Conservation (phyloP, 2,329 filamentous ascomycete species). For the Iodosphaeria phyllophila region DNA sequence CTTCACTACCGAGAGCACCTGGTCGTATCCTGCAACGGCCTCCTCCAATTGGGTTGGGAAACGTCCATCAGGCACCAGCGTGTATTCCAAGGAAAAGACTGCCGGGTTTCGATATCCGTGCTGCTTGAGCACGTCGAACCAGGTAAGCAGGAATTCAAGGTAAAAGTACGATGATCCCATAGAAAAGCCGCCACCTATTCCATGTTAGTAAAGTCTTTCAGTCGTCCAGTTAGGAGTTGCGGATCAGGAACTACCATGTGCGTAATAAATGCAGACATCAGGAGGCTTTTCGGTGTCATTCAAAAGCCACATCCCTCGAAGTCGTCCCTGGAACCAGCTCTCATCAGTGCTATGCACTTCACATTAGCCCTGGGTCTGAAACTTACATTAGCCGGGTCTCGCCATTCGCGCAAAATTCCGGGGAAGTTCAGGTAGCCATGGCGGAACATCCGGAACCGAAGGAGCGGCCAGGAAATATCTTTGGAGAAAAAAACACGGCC, state of each 20-base stretch:
- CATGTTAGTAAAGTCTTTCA: conserved; percentile 5
- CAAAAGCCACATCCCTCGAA: conserved; percentile 53
- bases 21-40: conserved; percentile 49
- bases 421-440: conserved; percentile 47
- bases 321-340: conserved; percentile 18
- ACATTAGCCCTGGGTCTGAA: too few species aligned
- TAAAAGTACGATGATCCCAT: conserved; percentile 77
- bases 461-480: conserved; percentile 51
- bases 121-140: conserved; percentile 44
- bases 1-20: conserved; percentile 39
- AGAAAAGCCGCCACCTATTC: conserved; percentile 55
- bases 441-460: conserved; percentile 56
- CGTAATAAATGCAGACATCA: conserved; percentile 68
- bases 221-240: conserved; percentile 1
- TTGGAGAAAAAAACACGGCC: conserved; percentile 65
- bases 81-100: conserved; percentile 66
- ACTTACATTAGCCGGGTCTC: conserved; percentile 20
- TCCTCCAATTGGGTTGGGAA: conserved; percentile 61
- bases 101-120: conserved; percentile 57
- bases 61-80: conserved; percentile 52
- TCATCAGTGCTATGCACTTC: conserved; percentile 4
- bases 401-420: conserved; percentile 40
- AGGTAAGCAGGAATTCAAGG: conserved; percentile 62
- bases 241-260: conserved; percentile 38
- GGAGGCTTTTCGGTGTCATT: conserved; percentile 39